Base-by-base conservation (phyloP, 768 basidiomycete genomes). In the Trametes cubensis region DNA sequence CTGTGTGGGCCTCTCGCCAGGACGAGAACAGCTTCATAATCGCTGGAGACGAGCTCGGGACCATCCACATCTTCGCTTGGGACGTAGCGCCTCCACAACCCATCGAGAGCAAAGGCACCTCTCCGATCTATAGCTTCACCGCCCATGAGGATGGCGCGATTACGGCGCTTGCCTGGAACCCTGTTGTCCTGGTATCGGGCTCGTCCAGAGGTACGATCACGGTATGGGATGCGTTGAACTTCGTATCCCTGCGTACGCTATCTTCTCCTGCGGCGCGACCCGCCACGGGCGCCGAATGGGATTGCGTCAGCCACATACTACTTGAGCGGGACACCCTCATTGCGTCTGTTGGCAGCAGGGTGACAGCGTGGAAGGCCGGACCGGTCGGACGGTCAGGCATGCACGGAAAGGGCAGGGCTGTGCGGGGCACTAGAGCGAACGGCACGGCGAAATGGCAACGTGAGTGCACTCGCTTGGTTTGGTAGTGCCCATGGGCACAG, bases 351-450 rank as follows among this genome's bases (percentile, higher is more conserved):
- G 90, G 85, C 10, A 83, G 82, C 61, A 75, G 80, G 44, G 83
- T 90, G 3, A 75, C 89, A 71, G 80, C 86, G 0, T 94, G 90
- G 88, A 83, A 80, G 66, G 84, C 85, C 6, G 87, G 84, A 4
- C 77, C 76, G 2, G 75, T 79, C 13, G 71, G 70, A 73, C 73
- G 66, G 74, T 71, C 69, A 67, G 66, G 66, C 45, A 70, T 74
- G 53, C 53, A 61, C 11, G 61, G 58, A 41, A 72, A 67, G 61
- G 64, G 47, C 21, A 75, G 72, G 63, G 47, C 62, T 57, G 53
- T 60, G 62, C 70, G 63, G 56, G 41, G 60, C 58, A 62, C 56
- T 28, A 65, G 42, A 54, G 60, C 26, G 55, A 55, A 55, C 62
- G 64, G 60, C 14, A 61, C 70, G 25, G 70, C 72, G 10, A 77